Conservation (phyloP, 768 basidiomycete species). For the Calocybe gangraenosa region DNA sequence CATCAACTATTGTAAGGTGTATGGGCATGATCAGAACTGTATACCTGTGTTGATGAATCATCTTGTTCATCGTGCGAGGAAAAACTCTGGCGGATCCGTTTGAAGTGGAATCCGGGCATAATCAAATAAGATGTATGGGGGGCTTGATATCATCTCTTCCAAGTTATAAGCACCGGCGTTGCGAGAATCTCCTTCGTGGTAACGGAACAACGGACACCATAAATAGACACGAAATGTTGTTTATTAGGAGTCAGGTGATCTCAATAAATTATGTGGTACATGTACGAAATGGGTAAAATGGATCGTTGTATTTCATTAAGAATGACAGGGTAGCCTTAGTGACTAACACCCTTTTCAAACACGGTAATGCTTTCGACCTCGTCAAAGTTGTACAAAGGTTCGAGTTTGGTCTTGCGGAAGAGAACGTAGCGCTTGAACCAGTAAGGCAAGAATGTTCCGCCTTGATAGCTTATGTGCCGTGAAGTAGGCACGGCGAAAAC, state of each 20-base stretch:
- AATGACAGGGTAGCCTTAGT: slow-evolving; percentile 15
- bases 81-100: background rate
- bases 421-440: slow-evolving; percentile 46
- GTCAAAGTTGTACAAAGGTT: slow-evolving; percentile 50
- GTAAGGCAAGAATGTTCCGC: slow-evolving; percentile 42
- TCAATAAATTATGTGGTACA: no score
- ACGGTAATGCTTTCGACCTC: slow-evolving; percentile 42
- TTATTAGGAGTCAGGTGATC: no score
- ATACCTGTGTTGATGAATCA: background rate
- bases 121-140: background rate
- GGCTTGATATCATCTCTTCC: no score
- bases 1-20: background rate
- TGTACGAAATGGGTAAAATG: no score
- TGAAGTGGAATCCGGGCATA: background rate
- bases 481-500: slow-evolving; percentile 49
- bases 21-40: no score
- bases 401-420: slow-evolving; percentile 30
- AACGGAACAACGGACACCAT: no score
- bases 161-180: no score
- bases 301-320: no score
- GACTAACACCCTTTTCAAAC: slow-evolving; percentile 37
- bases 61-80: background rate
- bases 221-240: no score
- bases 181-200: no score
- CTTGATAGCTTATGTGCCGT: slow-evolving; percentile 41